Evolutionary conservation across 306 rosid species (phyloP).

Genomic region (Begonia loranthoides): DNA sequence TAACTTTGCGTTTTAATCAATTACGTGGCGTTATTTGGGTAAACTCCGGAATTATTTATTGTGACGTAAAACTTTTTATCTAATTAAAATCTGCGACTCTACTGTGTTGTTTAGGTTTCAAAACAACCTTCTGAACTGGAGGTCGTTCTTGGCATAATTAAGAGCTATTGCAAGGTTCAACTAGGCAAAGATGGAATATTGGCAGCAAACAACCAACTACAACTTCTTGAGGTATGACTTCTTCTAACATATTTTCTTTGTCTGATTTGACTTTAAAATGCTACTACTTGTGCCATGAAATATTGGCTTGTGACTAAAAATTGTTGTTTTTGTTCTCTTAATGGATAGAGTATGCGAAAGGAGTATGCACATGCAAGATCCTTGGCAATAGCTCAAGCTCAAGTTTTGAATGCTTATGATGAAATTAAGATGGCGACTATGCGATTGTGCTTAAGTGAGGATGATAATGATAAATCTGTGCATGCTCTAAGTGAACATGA

Average conservation of each 20-base stretch:
- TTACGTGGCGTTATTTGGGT: too few species aligned
- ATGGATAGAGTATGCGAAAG: slow-evolving; percentile 74
- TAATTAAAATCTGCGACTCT: background rate
- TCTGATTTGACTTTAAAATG: background rate
- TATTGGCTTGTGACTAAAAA: background rate
- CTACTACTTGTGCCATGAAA: background rate
- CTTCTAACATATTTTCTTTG: background rate
- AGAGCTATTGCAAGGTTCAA: slow-evolving; percentile 57
- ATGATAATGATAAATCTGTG: slow-evolving; percentile 58
- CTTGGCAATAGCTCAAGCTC: slow-evolving; percentile 86
- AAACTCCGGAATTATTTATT: too few species aligned
- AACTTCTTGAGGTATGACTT: slow-evolving; percentile 60
- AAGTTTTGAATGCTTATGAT: slow-evolving; percentile 79
- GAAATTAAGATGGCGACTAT: slow-evolving; percentile 89
- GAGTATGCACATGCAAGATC: slow-evolving; percentile 87
- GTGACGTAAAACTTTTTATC: too few species aligned
- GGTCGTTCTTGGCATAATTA: slow-evolving; percentile 77
- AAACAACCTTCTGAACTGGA: slow-evolving; percentile 77
- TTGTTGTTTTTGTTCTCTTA: slow-evolving; percentile 10
- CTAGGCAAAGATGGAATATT: slow-evolving; percentile 54
- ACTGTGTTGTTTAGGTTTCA: slow-evolving; percentile 35
- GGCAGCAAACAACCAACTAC: slow-evolving; percentile 61
- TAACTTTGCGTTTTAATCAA: too few species aligned
- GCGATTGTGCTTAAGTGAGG: slow-evolving; percentile 44
- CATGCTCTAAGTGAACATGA: slow-evolving; percentile 63